phyloP scores from a whole-genome alignment of 208 protist species.

The Trypanosoma platydactyli region DNA sequence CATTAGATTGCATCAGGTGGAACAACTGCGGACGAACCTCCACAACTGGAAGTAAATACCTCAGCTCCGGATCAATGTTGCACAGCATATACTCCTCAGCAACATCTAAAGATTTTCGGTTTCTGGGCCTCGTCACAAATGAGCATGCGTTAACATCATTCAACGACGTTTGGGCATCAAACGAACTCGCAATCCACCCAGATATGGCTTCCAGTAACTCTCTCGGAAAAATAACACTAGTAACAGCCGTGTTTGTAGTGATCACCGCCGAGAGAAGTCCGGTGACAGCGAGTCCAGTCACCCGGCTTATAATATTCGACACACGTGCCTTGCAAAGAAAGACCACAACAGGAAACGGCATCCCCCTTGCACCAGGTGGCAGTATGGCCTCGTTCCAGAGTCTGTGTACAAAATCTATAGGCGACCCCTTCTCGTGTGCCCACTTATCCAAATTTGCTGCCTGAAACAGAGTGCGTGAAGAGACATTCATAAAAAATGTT shows the following conservation, averaged over 20 bases:
- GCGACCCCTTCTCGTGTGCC: too few species aligned
- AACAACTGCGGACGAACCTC: background rate
- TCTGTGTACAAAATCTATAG: background rate
- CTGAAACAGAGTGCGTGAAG: background rate
- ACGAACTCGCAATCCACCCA: slow-evolving; percentile 32
- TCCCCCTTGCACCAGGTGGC: slow-evolving; percentile 31
- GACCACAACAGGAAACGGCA: slow-evolving; percentile 36
- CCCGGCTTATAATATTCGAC: slow-evolving; percentile 37
- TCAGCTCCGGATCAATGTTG: background rate
- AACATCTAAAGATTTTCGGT: background rate
- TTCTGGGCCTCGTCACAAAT: background rate
- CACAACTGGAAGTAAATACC: background rate
- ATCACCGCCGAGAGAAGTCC: slow-evolving; percentile 33
- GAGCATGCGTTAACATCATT: slow-evolving; percentile 4
- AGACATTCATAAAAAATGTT: slow-evolving; percentile 9
- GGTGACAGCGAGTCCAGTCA: slow-evolving; percentile 25
- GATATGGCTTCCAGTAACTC: slow-evolving; percentile 50
- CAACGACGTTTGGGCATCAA: background rate
- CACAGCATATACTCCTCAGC: background rate
- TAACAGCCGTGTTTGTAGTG: slow-evolving; percentile 30
- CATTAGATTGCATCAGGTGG: too few species aligned
- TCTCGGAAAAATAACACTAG: slow-evolving; percentile 39
- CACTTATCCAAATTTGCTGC: too few species aligned
- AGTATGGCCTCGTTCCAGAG: background rate
- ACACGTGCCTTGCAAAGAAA: slow-evolving; percentile 42